Base-by-base conservation (phyloP, 1,139 yeast species). In the Pichia sp. region DNA sequence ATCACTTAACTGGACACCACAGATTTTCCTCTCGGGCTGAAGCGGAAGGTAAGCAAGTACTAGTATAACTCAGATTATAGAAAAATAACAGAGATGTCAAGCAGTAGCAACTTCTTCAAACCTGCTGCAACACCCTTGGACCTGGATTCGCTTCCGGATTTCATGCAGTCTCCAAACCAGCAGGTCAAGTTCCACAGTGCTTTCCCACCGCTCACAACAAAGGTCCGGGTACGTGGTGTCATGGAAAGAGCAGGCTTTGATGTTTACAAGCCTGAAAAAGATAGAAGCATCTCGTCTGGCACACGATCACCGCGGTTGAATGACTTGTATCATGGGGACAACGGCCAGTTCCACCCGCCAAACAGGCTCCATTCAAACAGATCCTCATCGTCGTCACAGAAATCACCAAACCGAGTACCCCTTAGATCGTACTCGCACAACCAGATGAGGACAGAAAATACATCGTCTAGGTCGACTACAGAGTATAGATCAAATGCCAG, bases 231-330 rank as follows among this genome's bases (percentile, higher is more conserved):
- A 57, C 70, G 73, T 56, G 81, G 85, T 15, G 86, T 82, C 13
- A 81, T 81, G 67, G 87, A 82, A 66, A 65, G 87, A 57, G 86
- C 86, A 1, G 87, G 87, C 1, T 82, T 82, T 60, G 86, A 81
- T 45, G 80, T 81, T 53, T 68, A 67, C 53, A 63, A 59, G 50
- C 70, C 69, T 8, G 62, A 58, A 11, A 57, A 52, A n/a, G 53
- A 52, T 30, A 54, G 46, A 8, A 30, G 42, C 38, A n/a, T 26
- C 7, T 10, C 51, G n/a, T 23, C 51, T 4, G 13, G 47, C 6
- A 30, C n/a, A 4, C 34, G 10, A n/a, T 41, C 50, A 30, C 50
- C 54, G 15, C 47, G 50, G 15, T 31, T 54, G 2, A 45, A 45
- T 36, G 55, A 45, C 32, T 16, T 51, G 5, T 47, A 50, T 8